These are phyloP conservation scores for Calonectria henricotiae DNA, from an alignment of 2,329 filamentous ascomycete genomes.

Conservation along the genomic window DNA sequence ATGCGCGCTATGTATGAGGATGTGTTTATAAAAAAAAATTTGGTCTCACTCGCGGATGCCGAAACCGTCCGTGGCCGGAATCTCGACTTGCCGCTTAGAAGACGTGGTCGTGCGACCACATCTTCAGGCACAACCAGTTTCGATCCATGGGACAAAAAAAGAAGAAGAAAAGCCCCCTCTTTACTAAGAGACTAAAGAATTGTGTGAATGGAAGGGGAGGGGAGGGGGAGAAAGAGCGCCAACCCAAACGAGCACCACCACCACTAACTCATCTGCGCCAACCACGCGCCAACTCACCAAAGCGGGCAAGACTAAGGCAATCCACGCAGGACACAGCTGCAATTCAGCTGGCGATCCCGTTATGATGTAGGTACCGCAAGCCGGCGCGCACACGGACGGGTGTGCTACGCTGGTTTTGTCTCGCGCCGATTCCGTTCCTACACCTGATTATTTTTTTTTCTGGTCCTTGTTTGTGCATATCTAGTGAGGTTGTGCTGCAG, in stretches of 20 bases:
- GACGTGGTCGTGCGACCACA: slow-evolving; percentile 6
- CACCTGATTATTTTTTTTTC: slow-evolving; percentile 4
- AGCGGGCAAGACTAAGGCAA: slow-evolving; percentile 33
- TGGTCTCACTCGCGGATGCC: not conserved
- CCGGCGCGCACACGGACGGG: slow-evolving; percentile 14
- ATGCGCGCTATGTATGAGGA: slow-evolving; percentile 16
- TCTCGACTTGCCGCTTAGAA: not conserved
- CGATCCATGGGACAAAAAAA: not conserved
- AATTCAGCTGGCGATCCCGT: slow-evolving; percentile 15
- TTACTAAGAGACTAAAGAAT: slow-evolving; percentile 13
- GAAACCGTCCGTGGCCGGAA: slow-evolving; percentile 14
- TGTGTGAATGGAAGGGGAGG: not conserved
- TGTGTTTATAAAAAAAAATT: not conserved
- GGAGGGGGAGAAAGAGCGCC: not conserved
- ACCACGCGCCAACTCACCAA: slow-evolving; percentile 50
- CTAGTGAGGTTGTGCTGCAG: slow-evolving; percentile 20
- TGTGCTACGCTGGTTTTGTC: slow-evolving; percentile 15
- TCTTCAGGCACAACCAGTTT: slow-evolving; percentile 1
- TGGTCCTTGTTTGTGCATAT: slow-evolving; percentile 10
- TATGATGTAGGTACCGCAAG: slow-evolving; percentile 12
- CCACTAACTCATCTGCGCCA: slow-evolving; percentile 37
- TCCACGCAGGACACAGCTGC: slow-evolving; percentile 7
- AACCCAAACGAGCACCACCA: slow-evolving; percentile 24
- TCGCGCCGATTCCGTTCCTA: slow-evolving; percentile 11
- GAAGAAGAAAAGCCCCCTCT: not conserved